Evolutionary conservation across 768 basidiomycete species (phyloP).

Genomic region (Rhodotorula graminis): DNA sequence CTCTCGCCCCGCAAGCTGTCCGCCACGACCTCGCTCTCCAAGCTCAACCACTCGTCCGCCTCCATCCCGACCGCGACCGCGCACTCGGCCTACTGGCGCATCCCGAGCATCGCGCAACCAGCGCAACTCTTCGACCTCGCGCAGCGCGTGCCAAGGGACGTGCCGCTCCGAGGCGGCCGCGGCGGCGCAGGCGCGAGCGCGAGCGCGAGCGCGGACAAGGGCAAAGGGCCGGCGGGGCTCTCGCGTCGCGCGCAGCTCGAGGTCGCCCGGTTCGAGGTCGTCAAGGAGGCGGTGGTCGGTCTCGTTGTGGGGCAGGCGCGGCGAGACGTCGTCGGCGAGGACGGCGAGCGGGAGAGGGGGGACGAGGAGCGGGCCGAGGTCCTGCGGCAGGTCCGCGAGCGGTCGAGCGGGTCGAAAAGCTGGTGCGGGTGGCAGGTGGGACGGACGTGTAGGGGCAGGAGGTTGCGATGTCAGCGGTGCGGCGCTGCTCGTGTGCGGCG

Average conservation of each 20-base stretch:
- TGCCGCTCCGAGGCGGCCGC: too few relatives aligned
- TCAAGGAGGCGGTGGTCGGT: neutral
- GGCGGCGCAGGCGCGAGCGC: neutral
- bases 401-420: neutral
- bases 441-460: neutral
- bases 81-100: neutral
- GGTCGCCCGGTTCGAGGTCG: neutral
- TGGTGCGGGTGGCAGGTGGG: neutral
- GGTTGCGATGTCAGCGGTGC: too few relatives aligned
- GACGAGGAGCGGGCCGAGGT: neutral
- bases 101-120: neutral
- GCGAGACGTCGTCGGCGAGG: neutral
- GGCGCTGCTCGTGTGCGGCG: too few relatives aligned
- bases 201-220: neutral
- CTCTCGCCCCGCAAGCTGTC: constrained; percentile 18
- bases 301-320: neutral
- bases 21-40: neutral
- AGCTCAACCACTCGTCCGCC: too few relatives aligned
- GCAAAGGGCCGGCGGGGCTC: neutral
- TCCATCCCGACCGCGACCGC: neutral
- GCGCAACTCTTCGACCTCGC: constrained; percentile 6
- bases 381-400: neutral
- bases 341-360: neutral
- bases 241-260: too few relatives aligned
- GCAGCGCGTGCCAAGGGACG: constrained; percentile 11